These are phyloP conservation scores for Trichoderma pleuroti DNA, from an alignment of 2,329 filamentous ascomycete genomes.

Conservation along the genomic window DNA sequence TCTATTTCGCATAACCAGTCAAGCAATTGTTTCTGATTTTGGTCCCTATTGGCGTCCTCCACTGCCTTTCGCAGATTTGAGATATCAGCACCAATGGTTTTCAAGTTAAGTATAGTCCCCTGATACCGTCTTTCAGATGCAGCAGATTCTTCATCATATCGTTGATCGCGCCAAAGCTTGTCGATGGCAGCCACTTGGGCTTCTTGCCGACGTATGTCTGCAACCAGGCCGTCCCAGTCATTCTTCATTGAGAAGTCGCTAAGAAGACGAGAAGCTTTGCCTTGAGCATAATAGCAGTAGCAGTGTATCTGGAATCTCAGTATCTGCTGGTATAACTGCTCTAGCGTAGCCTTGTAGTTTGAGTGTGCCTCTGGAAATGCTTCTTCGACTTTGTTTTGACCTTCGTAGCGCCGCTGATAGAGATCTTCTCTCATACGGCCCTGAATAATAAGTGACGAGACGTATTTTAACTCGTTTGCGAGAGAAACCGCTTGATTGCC, in stretches of 20 bases:
- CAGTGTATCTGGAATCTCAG: background rate
- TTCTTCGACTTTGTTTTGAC: background rate
- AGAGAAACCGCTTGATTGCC: background rate
- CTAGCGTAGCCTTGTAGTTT: background rate
- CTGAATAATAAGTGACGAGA: background rate
- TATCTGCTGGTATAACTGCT: background rate
- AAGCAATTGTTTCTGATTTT: background rate
- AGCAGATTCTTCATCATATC: background rate
- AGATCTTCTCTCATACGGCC: conserved; percentile 1
- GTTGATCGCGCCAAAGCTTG: background rate
- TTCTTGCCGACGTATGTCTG: background rate
- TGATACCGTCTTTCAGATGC: background rate
- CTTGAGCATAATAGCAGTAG: background rate
- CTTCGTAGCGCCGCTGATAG: background rate
- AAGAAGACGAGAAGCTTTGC: background rate
- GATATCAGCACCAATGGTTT: background rate
- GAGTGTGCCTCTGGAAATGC: background rate
- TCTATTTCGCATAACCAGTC: conserved; percentile 3
- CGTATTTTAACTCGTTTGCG: background rate
- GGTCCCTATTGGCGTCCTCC: background rate
- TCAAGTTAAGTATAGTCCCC: background rate
- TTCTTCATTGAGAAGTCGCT: background rate
- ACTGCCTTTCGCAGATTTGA: background rate
- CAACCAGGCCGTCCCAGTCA: background rate
- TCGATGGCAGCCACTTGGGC: background rate